phyloP scores from a whole-genome alignment of 106 monocot species.

The Triglochin maritima region DNA sequence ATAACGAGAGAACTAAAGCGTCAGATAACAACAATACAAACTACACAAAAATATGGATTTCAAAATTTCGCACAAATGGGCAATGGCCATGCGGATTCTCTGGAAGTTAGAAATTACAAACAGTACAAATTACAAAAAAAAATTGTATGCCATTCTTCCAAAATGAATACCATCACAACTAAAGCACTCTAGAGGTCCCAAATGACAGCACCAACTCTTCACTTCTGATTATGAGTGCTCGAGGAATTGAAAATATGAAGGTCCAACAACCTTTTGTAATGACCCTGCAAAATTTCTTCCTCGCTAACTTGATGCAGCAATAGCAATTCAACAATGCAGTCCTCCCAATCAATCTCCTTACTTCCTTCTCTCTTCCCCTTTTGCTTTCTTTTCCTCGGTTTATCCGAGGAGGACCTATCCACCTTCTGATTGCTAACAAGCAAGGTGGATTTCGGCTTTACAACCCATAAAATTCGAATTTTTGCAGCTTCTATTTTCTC shows the following conservation, averaged over 20 bases:
- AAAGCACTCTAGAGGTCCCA: no score
- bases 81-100: no score
- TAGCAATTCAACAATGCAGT: slow-evolving; percentile 65
- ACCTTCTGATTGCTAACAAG: slow-evolving; percentile 1
- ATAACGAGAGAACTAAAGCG: no score
- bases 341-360: slow-evolving; percentile 63
- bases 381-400: slow-evolving; percentile 8
- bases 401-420: neutral
- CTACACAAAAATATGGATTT: no score
- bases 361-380: slow-evolving; percentile 13
- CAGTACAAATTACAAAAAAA: no score
- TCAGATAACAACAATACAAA: no score
- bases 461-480: slow-evolving; percentile 37
- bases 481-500: slow-evolving; percentile 54
- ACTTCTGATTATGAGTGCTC: neutral
- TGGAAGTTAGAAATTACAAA: no score
- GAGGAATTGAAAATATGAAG: slow-evolving; percentile 56
- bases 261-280: slow-evolving; percentile 70
- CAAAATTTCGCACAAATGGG: no score
- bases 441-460: slow-evolving; percentile 12
- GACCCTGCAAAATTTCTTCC: slow-evolving; percentile 66
- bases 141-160: no score
- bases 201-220: no score
- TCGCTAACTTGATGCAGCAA: slow-evolving; percentile 56
- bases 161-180: no score